Conservation (phyloP, 495 filamentous ascomycete species). For the Aspergillus cavernicola region DNA sequence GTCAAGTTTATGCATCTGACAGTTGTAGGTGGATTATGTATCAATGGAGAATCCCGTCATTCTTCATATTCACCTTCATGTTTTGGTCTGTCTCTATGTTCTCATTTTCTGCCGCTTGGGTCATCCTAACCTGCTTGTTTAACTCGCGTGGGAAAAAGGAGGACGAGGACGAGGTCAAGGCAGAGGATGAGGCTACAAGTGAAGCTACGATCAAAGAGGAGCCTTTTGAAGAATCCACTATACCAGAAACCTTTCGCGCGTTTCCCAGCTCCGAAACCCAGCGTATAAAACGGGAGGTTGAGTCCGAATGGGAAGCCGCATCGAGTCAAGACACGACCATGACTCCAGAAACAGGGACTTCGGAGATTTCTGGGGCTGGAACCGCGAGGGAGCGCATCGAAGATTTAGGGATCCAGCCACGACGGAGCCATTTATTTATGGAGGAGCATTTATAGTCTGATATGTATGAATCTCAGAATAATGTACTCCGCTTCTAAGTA, state of each 20-base stretch:
- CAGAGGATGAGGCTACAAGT: conserved; percentile 11
- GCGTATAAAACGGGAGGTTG: conserved; percentile 22
- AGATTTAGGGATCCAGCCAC: conserved; percentile 32
- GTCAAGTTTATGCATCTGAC: conserved; percentile 1
- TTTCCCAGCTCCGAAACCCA: background rate
- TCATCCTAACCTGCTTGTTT: conserved; percentile 41
- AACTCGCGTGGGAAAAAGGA: conserved; percentile 13
- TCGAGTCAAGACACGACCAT: background rate
- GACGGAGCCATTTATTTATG: conserved; percentile 28
- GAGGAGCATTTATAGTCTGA: conserved; percentile 19
- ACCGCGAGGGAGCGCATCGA: conserved; percentile 36
- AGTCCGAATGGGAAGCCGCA: conserved; percentile 19
- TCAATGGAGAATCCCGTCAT: conserved; percentile 64
- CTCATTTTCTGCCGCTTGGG: conserved; percentile 57
- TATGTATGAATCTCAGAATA: background rate
- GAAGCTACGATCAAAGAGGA: conserved; percentile 29
- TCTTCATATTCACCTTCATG: conserved; percentile 57
- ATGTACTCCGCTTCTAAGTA: no score
- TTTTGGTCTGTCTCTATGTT: conserved; percentile 76
- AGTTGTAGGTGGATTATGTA: conserved; percentile 73
- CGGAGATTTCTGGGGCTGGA: conserved; percentile 18
- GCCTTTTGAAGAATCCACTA: conserved; percentile 15
- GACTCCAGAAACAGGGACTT: background rate
- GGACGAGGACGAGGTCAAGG: conserved; percentile 26
- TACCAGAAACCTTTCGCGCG: background rate